A percentile compares a stretch with the other conserved stretches of the same genome.
Evolutionary conservation across 2,329 filamentous ascomycete genomes (phyloP).

Genomic region (Eutypella sp.): DNA sequence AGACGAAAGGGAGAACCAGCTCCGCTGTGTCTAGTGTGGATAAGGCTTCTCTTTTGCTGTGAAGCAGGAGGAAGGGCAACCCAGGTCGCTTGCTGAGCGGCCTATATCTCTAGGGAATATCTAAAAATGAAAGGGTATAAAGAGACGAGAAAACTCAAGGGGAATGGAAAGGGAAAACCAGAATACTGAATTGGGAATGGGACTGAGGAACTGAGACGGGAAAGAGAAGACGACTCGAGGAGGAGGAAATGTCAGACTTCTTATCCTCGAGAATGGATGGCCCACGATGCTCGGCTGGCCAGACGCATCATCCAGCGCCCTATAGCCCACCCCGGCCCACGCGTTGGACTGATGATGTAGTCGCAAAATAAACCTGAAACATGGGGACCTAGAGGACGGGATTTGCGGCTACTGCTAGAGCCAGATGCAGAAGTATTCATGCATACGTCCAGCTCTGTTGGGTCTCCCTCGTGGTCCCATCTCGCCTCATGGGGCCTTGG

Average conservation of each 20-base stretch:
- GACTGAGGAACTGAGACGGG: slow-evolving; percentile 23
- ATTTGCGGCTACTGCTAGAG: slow-evolving; percentile 13
- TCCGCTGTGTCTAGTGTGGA: too few relatives aligned
- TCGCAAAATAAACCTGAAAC: slow-evolving; percentile 26
- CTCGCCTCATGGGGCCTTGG: slow-evolving; percentile 8
- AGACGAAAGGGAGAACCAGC: slow-evolving; percentile 24
- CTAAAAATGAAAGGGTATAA: slow-evolving; percentile 22
- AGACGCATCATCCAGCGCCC: slow-evolving; percentile 23
- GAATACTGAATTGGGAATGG: slow-evolving; percentile 25
- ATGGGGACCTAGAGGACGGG: slow-evolving; percentile 22
- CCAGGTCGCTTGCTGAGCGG: slow-evolving; percentile 18
- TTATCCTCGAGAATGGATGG: slow-evolving; percentile 27
- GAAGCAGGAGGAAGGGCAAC: slow-evolving; percentile 21
- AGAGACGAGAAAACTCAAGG: slow-evolving; percentile 18
- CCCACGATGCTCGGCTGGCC: slow-evolving; percentile 15
- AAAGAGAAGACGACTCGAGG: slow-evolving; percentile 15
- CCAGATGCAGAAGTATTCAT: slow-evolving; percentile 9
- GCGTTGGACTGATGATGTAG: slow-evolving; percentile 19
- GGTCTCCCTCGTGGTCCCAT: slow-evolving; percentile 8
- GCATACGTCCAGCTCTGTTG: slow-evolving; percentile 13
- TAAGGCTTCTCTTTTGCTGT: slow-evolving; percentile 13
- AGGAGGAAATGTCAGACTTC: slow-evolving; percentile 24
- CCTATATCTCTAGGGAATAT: slow-evolving; percentile 20
- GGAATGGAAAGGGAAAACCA: too few relatives aligned
- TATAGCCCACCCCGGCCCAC: slow-evolving; percentile 11